Conservation (phyloP, 192 early-diverging fungal species). For the Dispira simplex region DNA sequence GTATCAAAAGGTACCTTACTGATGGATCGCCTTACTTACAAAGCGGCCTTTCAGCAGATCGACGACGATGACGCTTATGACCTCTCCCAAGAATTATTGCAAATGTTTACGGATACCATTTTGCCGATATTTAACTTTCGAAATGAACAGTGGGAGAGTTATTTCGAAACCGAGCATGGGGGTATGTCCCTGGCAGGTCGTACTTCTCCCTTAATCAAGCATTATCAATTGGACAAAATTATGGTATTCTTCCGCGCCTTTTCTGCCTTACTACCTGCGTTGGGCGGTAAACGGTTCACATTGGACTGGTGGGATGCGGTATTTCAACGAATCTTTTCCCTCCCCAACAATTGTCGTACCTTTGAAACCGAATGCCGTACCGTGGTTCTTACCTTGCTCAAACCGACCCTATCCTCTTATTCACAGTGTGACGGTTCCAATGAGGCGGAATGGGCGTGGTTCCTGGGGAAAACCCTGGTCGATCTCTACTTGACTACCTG, state of each 20-base stretch:
- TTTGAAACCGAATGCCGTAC: conserved; percentile 3
- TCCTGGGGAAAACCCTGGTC: neutral
- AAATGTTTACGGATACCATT: neutral
- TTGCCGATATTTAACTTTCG: neutral
- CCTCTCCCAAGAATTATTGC: neutral
- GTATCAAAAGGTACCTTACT: too few relatives aligned
- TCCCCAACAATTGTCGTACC: conserved; percentile 3
- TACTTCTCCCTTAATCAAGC: neutral
- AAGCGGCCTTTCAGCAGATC: too few relatives aligned
- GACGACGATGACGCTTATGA: neutral
- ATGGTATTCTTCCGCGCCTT: conserved; percentile 3
- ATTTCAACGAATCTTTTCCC: neutral
- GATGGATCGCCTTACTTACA: too few relatives aligned
- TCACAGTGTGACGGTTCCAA: neutral
- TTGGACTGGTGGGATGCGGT: conserved; percentile 4
- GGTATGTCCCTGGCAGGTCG: neutral
- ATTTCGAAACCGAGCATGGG: neutral
- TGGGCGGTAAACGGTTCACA: conserved; percentile 2
- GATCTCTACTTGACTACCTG: neutral
- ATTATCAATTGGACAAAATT: neutral
- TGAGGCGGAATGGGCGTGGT: neutral
- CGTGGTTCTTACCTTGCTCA: neutral
- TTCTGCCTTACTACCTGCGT: neutral
- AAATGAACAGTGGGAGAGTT: neutral
- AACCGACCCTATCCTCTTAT: neutral